Percentiles rank a stretch among this genome's conserved stretches.
Evolutionary conservation across 495 filamentous ascomycete species (phyloP).

Genomic region (Cercophora sp.): DNA sequence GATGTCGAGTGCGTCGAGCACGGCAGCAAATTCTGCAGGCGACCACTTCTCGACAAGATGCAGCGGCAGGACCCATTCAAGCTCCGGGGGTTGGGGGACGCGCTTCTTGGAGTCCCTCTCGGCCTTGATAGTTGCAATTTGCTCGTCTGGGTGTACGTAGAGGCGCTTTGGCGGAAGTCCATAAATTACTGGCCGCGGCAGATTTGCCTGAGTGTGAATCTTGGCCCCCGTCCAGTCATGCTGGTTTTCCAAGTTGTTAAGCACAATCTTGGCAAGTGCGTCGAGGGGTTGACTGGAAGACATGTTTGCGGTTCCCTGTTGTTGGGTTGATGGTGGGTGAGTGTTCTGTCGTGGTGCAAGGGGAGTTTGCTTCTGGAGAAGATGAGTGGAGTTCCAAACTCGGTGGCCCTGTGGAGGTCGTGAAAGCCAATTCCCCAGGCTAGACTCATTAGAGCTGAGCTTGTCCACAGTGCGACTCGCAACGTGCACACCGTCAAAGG

Average conservation of each 20-base stretch:
- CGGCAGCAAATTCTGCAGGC: slow-evolving; percentile 64
- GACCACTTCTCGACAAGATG: slow-evolving; percentile 81
- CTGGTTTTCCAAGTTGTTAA: slow-evolving; percentile 79
- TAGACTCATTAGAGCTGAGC: no score
- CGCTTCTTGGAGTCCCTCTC: slow-evolving; percentile 34
- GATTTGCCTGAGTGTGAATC: slow-evolving; percentile 49
- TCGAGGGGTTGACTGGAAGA: slow-evolving; percentile 17
- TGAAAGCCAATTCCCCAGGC: neutral
- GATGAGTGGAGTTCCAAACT: no score
- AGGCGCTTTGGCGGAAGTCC: slow-evolving; percentile 82
- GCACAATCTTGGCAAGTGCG: slow-evolving; percentile 61
- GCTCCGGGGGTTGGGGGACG: slow-evolving; percentile 50
- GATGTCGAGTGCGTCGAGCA: slow-evolving; percentile 71
- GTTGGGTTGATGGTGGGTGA: no score
- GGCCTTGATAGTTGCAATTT: slow-evolving; percentile 69
- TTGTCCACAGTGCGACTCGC: no score
- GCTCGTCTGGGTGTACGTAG: slow-evolving; percentile 92
- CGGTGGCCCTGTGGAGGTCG: neutral
- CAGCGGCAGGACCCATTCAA: slow-evolving; percentile 85
- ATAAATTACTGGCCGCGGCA: slow-evolving; percentile 67
- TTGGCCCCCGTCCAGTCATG: slow-evolving; percentile 77
- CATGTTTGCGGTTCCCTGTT: slow-evolving; percentile 19
- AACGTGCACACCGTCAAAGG: no score
- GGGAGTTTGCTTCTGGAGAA: no score
- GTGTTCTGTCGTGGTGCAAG: no score